phyloP scores from a whole-genome alignment of 345 rosid genomes.

The Populus nigra region DNA sequence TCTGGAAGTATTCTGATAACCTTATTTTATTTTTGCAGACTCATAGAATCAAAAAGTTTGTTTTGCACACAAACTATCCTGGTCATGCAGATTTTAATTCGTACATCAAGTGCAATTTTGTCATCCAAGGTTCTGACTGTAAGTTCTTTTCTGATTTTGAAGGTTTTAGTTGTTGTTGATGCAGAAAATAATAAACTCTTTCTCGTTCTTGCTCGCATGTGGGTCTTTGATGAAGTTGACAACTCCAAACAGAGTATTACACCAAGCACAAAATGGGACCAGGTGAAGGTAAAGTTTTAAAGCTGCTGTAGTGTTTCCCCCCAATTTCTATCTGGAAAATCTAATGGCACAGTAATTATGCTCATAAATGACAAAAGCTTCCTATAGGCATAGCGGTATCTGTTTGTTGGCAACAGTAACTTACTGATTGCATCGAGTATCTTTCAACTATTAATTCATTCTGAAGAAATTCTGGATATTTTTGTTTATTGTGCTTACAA shows the following conservation, averaged over 20 bases:
- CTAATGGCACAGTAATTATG: too few relatives aligned
- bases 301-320: not conserved
- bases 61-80: slow-evolving; percentile 92
- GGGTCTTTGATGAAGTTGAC: slow-evolving; percentile 47
- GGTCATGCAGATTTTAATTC: slow-evolving; percentile 99
- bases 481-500: too few relatives aligned
- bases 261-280: slow-evolving; percentile 89
- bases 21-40: slow-evolving; percentile 50
- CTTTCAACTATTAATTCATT: too few relatives aligned
- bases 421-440: too few relatives aligned
- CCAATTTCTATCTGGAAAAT: too few relatives aligned
- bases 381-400: too few relatives aligned
- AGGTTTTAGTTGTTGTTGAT: slow-evolving; percentile 1
- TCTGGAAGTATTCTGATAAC: slow-evolving; percentile 9
- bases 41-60: slow-evolving; percentile 91
- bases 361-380: too few relatives aligned
- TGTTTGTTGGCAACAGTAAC: too few relatives aligned
- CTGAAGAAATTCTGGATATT: too few relatives aligned
- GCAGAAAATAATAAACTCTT: slow-evolving; percentile 7
- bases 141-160: slow-evolving; percentile 15
- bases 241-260: slow-evolving; percentile 59
- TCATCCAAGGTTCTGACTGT: slow-evolving; percentile 51
- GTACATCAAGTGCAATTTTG: slow-evolving; percentile 89
- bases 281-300: slow-evolving; percentile 69
- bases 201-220: slow-evolving; percentile 33